Base-by-base conservation (phyloP, 164 flowering plant genomes). In the Annona squamosa region DNA sequence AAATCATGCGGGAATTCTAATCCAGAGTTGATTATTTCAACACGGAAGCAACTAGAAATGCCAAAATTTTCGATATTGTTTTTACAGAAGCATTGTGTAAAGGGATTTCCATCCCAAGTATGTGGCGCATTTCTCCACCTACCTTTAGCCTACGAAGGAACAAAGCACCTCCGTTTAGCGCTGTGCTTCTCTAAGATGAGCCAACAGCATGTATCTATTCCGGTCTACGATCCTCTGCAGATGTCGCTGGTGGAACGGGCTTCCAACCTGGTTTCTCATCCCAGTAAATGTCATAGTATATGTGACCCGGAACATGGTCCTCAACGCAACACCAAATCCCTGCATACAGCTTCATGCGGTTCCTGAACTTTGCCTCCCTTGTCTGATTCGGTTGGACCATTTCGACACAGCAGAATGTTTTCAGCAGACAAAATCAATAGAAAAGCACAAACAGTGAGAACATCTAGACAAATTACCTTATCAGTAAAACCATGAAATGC, bases 251-350 rank as follows among this genome's bases (percentile, higher is more conserved):
- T 16, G 98, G 97, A 43, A 72, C 63, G 1, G 98, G 89, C 76
- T 91, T 90, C 99, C 99, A 95, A 48, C 68, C 86, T 5, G 98
- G 94, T 75, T 91, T 95, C 81, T 95, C 97, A 74, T 95, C 99
- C 99, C 99, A 95, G 82, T 87, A 95, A 91, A 95, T 93, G 83
- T 95, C 98, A 75, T 91, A 95, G 68, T 90, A 95, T 77, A 95
- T 91, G 82, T 93, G 99, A 7, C 97, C 97, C 0, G 91, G 96
- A 61, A 69, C 79, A 69, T 79, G 86, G 67, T 82, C 63, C 62
- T 74, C 81, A 62, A 91, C 90, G 66, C 98, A 95, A 79, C 99
- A 95, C 99, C 99, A 95, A 67, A 91, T 88, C 2, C 97, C 97
- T 2, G 83, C 84, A 67, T 95, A 95, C 10, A 83, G 83, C 83